Evolutionary conservation across 768 basidiomycete genomes (phyloP).

Genomic region (Pleurotus tuoliensis): DNA sequence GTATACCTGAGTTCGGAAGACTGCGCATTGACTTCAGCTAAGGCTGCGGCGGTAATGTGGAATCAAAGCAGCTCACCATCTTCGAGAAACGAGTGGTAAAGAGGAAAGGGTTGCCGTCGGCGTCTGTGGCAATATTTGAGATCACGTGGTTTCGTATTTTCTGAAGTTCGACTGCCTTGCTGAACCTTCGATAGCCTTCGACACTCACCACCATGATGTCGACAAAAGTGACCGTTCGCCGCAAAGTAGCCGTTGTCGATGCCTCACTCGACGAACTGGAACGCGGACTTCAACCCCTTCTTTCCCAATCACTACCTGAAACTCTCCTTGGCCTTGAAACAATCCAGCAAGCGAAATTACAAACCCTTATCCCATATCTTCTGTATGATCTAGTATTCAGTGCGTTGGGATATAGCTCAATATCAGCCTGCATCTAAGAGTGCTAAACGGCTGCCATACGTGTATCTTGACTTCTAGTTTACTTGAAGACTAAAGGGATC

Average conservation of each 20-base stretch:
- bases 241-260: conserved; percentile 45
- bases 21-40: conserved; percentile 30
- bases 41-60: conserved; percentile 10
- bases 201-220: background rate
- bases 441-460: background rate
- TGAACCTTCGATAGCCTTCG: background rate
- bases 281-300: conserved; percentile 57
- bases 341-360: conserved; percentile 78
- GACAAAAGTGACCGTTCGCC: conserved; percentile 37
- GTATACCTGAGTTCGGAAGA: conserved; percentile 93
- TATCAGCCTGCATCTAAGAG: background rate
- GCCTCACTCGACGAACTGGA: conserved; percentile 70
- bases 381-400: conserved; percentile 85
- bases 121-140: no score
- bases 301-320: conserved; percentile 66
- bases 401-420: conserved; percentile 29
- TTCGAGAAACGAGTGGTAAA: conserved; percentile 17
- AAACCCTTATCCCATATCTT: conserved; percentile 76
- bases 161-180: no score
- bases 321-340: conserved; percentile 60
- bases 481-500: conserved; percentile 74
- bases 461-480: conserved; percentile 44
- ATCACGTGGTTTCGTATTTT: no score
- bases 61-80: conserved; percentile 37
- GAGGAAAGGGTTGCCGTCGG: no score